phyloP scores from a whole-genome alignment of 129 eudicot genomes.

The Tanacetum coccineum region DNA sequence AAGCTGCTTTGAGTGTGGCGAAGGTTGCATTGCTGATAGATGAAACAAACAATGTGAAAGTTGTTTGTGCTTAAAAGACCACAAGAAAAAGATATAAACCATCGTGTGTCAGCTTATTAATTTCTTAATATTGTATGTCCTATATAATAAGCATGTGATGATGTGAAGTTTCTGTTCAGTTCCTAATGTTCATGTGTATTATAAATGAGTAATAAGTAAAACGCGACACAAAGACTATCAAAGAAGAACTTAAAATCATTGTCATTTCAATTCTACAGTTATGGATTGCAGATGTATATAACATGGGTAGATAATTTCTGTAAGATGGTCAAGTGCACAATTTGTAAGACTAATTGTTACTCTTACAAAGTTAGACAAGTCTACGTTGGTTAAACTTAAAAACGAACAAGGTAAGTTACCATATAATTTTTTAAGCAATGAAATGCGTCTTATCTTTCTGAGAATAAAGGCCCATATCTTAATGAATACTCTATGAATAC shows the following conservation, averaged over 20 bases:
- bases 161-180: conserved; percentile 1
- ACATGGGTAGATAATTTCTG: too few species aligned
- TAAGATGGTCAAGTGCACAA: too few species aligned
- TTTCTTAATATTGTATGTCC: conserved; percentile 12
- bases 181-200: background rate
- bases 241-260: conserved; percentile 1
- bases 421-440: too few species aligned
- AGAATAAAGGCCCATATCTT: too few species aligned
- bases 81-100: background rate
- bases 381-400: too few species aligned
- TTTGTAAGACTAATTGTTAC: too few species aligned
- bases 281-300: too few species aligned
- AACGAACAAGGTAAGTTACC: too few species aligned
- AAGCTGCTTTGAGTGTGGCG: conserved; percentile 27
- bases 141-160: background rate
- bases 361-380: too few species aligned
- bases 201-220: background rate
- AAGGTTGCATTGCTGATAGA: conserved; percentile 33
- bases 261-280: background rate
- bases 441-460: too few species aligned
- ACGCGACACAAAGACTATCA: background rate
- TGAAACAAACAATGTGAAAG: conserved; percentile 28
- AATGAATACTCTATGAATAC: too few species aligned
- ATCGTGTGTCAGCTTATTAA: background rate
- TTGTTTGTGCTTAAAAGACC: conserved; percentile 15